phyloP scores from a whole-genome alignment of 345 rosid species.

The Eucalyptus sp. region DNA sequence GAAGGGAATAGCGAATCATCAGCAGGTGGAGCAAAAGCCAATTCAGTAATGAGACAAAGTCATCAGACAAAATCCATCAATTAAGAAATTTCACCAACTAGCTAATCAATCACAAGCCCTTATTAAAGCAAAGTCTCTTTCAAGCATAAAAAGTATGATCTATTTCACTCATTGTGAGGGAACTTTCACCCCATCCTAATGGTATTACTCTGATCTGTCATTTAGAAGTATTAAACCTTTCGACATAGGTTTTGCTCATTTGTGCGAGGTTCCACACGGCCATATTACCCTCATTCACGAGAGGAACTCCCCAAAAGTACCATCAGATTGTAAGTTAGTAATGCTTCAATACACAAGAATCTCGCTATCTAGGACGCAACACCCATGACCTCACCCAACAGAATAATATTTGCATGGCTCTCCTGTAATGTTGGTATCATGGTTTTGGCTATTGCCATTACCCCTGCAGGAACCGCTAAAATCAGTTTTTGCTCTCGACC shows the following conservation, averaged over 20 bases:
- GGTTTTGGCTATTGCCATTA: neutral
- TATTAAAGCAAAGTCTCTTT: neutral
- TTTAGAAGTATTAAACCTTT: neutral
- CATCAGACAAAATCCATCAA: neutral
- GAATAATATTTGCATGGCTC: neutral
- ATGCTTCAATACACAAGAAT: neutral
- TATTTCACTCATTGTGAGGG: neutral
- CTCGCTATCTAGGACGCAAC: neutral
- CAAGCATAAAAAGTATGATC: neutral
- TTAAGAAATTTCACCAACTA: neutral
- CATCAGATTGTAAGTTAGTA: neutral
- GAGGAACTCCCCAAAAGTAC: neutral
- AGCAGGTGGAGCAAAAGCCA: neutral
- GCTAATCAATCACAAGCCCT: neutral
- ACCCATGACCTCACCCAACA: neutral
- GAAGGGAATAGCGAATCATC: neutral
- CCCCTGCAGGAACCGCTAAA: neutral
- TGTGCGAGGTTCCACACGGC: neutral
- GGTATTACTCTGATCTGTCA: neutral
- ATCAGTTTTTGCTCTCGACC: neutral
- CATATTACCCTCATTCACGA: neutral
- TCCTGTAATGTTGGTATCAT: neutral
- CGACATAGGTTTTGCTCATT: neutral
- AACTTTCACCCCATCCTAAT: neutral
- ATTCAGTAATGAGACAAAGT: neutral